Base-by-base conservation (phyloP, 139 green algal genomes). In the Chlorella sp. region DNA sequence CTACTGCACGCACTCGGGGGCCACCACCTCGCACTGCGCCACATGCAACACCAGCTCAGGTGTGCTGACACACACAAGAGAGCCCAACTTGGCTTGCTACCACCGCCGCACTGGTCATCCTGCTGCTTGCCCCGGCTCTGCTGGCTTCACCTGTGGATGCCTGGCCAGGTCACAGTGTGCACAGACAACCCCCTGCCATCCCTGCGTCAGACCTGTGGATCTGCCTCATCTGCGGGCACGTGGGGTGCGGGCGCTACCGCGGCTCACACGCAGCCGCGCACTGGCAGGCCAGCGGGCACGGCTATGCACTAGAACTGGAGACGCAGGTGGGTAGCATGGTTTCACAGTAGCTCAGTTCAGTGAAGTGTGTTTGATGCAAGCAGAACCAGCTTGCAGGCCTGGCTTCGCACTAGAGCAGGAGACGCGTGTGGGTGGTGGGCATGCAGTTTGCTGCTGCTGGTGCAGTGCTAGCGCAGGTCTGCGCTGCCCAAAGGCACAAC, bases 151-250 rank as follows among this genome's bases (percentile, higher is more conserved):
- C 32, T 54, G 36, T 8, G 30, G 30, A 28, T 46, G 16, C 36
- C 36, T 46, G 16, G 68, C 68, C 68, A n/a, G n/a, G n/a, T n/a
- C n/a, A n/a, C n/a, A n/a, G n/a, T n/a, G n/a, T 68, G 46, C 73
- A 43, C 46, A 5, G 19, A 68, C 68, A 32, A 28, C 32, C 44
- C 32, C 36, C 68, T 48, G 8, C 68, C 9, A 30, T 76, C n/a
- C 68, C 32, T 46, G 30, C n/a, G 68, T 34, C 87, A 92, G 94
- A 98, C 86, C 89, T 99, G 64, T 99, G 97, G 97, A 99, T 99
- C 65, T 99, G 97, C 87, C 91, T 99, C 46, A 98, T 99, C 64
- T 99, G 97, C 89, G 97, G 97, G 32, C 92, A 98, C 87, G 92
- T 99, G 26, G 97, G 97, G 36, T 99, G 96, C 78, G 96, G 96